These are phyloP conservation scores for Hypoxylon sp. DNA, from an alignment of 2,329 filamentous ascomycete species.

Conservation along the genomic window DNA sequence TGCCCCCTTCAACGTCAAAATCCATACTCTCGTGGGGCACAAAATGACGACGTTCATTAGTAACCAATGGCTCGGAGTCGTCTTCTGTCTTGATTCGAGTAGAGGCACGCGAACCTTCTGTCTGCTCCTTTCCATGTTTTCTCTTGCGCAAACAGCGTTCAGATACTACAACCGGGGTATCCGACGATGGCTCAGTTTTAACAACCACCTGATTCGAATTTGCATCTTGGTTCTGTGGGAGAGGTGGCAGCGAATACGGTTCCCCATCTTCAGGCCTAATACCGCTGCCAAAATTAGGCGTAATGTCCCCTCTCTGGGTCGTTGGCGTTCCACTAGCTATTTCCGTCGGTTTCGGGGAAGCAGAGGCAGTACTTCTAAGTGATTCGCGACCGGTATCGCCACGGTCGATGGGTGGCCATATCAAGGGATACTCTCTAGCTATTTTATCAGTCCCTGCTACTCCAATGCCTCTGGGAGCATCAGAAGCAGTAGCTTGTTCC, in stretches of 20 bases:
- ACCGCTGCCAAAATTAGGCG: constrained; percentile 12
- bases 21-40: constrained; percentile 70
- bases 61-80: constrained; percentile 50
- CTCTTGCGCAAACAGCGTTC: constrained; percentile 64
- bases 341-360: neutral
- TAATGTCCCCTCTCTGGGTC: constrained; percentile 23
- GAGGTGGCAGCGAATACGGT: constrained; percentile 48
- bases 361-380: neutral
- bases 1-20: constrained; percentile 63
- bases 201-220: constrained; percentile 44
- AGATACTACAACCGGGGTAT: constrained; percentile 63
- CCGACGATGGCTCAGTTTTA: constrained; percentile 68
- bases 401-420: constrained; percentile 10
- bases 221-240: constrained; percentile 40
- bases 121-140: constrained; percentile 52
- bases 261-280: constrained; percentile 23
- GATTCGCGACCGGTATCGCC: neutral
- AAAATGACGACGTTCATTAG: constrained; percentile 49
- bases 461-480: neutral
- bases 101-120: constrained; percentile 40
- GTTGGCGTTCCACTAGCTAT: neutral
- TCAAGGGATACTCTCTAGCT: neutral
- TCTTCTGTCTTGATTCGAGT: constrained; percentile 60
- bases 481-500: neutral
- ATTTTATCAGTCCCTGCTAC: neutral